Percentiles rank a stretch among this genome's conserved stretches.
Conservation (phyloP, 352 stramenopile species). For the Globisporangium paroecandrum region DNA sequence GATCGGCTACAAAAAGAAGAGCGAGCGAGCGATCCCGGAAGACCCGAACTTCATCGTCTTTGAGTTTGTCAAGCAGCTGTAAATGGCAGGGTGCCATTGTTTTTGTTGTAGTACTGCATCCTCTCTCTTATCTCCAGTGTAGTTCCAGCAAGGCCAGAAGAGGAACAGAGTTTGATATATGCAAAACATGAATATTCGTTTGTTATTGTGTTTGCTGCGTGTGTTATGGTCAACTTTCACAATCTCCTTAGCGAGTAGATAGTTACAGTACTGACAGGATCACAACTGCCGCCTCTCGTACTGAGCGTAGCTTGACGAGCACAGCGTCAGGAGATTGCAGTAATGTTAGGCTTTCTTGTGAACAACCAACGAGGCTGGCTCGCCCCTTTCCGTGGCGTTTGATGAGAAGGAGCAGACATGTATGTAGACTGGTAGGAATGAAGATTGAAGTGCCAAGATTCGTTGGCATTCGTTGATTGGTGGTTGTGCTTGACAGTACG, state of each 20-base stretch:
- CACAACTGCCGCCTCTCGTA: too few relatives aligned
- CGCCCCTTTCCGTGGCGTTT: neutral
- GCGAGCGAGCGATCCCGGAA: slow-evolving; percentile 28
- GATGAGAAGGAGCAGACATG: neutral
- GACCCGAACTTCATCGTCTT: slow-evolving; percentile 34
- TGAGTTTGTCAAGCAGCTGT: slow-evolving; percentile 33
- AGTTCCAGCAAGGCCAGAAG: too few relatives aligned
- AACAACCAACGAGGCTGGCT: neutral
- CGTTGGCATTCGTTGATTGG: neutral
- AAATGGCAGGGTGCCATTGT: neutral
- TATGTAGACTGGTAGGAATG: neutral
- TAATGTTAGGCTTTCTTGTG: neutral
- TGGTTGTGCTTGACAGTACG: neutral
- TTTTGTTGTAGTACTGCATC: neutral
- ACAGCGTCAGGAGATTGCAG: too few relatives aligned
- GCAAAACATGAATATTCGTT: too few relatives aligned
- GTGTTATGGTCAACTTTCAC: too few relatives aligned
- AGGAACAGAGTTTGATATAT: too few relatives aligned
- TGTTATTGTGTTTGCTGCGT: too few relatives aligned
- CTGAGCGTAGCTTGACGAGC: too few relatives aligned
- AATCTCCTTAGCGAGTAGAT: too few relatives aligned
- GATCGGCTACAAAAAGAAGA: slow-evolving; percentile 27
- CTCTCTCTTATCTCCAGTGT: neutral
- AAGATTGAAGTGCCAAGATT: neutral
- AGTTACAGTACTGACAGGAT: too few relatives aligned